Conservation (phyloP, 1,284 basidiomycete genomes). For the Tilletia setariae region DNA sequence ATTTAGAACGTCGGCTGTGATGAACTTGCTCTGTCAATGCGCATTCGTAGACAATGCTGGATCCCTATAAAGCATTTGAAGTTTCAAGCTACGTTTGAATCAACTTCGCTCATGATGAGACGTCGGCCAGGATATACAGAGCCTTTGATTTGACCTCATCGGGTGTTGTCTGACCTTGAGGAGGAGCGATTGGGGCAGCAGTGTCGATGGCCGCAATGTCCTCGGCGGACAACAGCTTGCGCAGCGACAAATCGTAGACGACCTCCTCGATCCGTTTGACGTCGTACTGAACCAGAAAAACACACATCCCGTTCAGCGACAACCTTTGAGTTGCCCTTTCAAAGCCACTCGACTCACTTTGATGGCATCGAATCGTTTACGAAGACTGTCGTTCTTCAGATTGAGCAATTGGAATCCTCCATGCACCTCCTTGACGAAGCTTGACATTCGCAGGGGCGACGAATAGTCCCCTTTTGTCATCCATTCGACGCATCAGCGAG, state of each 20-base stretch:
- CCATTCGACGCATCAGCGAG: background rate
- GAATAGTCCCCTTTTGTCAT: slow-evolving; percentile 29
- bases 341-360: slow-evolving; percentile 34
- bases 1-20: too few species aligned
- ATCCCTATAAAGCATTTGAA: too few species aligned
- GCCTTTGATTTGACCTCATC: background rate
- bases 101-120: too few species aligned
- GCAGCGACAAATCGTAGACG: slow-evolving; percentile 48
- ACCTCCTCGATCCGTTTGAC: slow-evolving; percentile 53
- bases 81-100: too few species aligned
- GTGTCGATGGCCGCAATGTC: slow-evolving; percentile 14
- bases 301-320: background rate
- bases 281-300: slow-evolving; percentile 41
- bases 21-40: too few species aligned
- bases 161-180: background rate
- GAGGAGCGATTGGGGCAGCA: slow-evolving; percentile 5
- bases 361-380: slow-evolving; percentile 50
- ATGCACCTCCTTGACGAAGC: slow-evolving; percentile 49
- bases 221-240: slow-evolving; percentile 18
- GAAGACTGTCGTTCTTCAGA: slow-evolving; percentile 49
- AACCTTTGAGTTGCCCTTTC: slow-evolving; percentile 17
- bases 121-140: background rate
- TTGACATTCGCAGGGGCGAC: slow-evolving; percentile 38
- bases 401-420: slow-evolving; percentile 50
- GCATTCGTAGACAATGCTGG: too few species aligned